Conservation (phyloP, 495 filamentous ascomycete genomes). For the Amorphotheca resinae region DNA sequence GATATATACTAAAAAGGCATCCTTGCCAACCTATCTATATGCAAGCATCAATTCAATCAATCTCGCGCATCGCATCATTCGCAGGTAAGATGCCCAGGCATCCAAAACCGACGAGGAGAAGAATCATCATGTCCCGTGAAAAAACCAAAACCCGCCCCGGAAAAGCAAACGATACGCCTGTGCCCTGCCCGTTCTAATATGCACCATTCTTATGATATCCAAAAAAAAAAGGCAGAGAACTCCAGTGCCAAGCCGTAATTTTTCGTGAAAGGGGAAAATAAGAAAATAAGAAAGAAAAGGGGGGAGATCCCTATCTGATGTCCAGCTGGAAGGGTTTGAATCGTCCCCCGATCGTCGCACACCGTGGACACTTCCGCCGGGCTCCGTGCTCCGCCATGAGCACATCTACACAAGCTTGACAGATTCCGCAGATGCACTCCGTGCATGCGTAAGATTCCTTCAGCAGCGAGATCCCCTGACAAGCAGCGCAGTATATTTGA, state of each 20-base stretch:
- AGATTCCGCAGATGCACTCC: constrained; percentile 86
- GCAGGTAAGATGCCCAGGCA: too few relatives aligned
- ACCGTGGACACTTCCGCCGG: constrained; percentile 50
- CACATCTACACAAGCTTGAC: constrained; percentile 70
- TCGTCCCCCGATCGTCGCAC: constrained; percentile 51
- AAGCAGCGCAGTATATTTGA: constrained; percentile 81
- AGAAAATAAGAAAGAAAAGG: too few relatives aligned
- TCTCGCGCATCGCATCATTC: too few relatives aligned
- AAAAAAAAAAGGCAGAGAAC: constrained; percentile 1
- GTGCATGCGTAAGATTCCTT: constrained; percentile 83
- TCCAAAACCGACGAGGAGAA: too few relatives aligned
- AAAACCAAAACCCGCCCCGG: too few relatives aligned
- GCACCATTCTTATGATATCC: constrained; percentile 3
- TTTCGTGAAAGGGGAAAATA: too few relatives aligned
- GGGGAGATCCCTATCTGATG: constrained; percentile 14
- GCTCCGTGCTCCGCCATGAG: constrained; percentile 53
- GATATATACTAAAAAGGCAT: too few relatives aligned
- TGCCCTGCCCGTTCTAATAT: background rate
- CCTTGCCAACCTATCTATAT: too few relatives aligned
- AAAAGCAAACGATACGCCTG: background rate
- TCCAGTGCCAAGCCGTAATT: too few relatives aligned
- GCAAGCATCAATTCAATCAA: too few relatives aligned
- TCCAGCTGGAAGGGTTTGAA: constrained; percentile 47
- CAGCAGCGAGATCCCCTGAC: constrained; percentile 57
- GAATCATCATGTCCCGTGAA: too few relatives aligned